These are phyloP conservation scores for Gomphus bonarii DNA, from an alignment of 1,284 basidiomycete species.

Conservation along the genomic window DNA sequence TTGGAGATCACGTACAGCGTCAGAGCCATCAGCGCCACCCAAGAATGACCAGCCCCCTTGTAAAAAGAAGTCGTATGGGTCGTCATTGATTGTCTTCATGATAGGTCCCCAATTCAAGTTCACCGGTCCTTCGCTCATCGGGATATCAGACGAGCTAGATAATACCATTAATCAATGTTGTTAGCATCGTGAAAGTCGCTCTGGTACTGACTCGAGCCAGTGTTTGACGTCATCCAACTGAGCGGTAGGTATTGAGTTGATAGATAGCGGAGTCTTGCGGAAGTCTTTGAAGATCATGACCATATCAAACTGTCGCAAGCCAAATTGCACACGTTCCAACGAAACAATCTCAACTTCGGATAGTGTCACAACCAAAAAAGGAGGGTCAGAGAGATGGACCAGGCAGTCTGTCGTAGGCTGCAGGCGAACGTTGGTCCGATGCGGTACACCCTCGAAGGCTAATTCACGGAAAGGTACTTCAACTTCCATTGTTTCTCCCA, in stretches of 20 bases:
- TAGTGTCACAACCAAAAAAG: conserved; percentile 93
- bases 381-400: conserved; percentile 90
- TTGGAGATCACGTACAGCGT: conserved; percentile 35
- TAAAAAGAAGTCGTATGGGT: conserved; percentile 93
- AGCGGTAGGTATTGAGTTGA: conserved; percentile 88
- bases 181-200: neutral
- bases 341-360: conserved; percentile 95
- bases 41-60: conserved; percentile 95
- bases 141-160: conserved; percentile 86
- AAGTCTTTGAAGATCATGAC: conserved; percentile 97
- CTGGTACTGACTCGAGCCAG: conserved; percentile 84
- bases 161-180: neutral
- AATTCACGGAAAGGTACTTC: conserved; percentile 97
- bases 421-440: conserved; percentile 88
- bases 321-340: conserved; percentile 94
- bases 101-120: conserved; percentile 98
- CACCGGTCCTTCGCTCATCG: conserved; percentile 92
- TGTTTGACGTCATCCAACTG: conserved; percentile 95
- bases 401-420: conserved; percentile 97
- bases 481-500: conserved; percentile 80
- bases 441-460: conserved; percentile 95
- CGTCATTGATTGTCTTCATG: conserved; percentile 96
- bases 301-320: conserved; percentile 95
- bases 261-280: conserved; percentile 82
- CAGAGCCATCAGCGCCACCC: conserved; percentile 51